Base-by-base conservation (phyloP, 75 land plant genomes). In the Adiantum capillusveneris region DNA sequence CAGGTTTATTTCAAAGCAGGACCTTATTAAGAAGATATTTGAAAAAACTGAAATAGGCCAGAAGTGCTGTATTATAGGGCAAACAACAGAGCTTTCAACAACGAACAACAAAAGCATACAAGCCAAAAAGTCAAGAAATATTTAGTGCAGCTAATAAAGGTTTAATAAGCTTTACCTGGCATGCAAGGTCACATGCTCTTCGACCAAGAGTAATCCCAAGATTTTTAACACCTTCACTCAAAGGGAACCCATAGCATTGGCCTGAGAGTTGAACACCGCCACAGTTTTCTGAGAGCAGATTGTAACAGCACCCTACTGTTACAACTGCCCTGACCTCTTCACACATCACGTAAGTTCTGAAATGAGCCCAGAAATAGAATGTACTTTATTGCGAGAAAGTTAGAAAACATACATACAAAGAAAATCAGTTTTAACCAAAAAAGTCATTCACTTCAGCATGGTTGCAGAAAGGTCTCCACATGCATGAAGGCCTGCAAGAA, bases 391-490 rank as follows among this genome's bases (percentile, higher is more conserved):
- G n/a, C n/a, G n/a, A n/a, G n/a, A n/a, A n/a, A n/a, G n/a, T n/a
- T n/a, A n/a, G n/a, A n/a, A n/a, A n/a, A n/a, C n/a, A n/a, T n/a
- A n/a, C n/a, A n/a, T n/a, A n/a, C n/a, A n/a, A n/a, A n/a, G n/a
- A n/a, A n/a, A n/a, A n/a, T n/a, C n/a, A n/a, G n/a, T n/a, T n/a
- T n/a, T n/a, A n/a, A n/a, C n/a, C n/a, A n/a, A n/a, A 9, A 5
- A 9, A 9, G 26, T 5, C 31, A 72, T 65, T 45, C 26, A 92
- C 98, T 81, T 79, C 7, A 88, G 74, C 90, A 93, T 89, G 59
- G 81, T 83, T 29, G 84, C 96, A 62, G 98, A 88, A 34, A 93
- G 87, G 65, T 93, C 90, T 22, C 98, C 98, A 77, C 98, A 93
- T 29, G 98, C 90, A 79, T 93, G 98, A 65, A 91, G 84, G 30